Evolutionary conservation across 1,139 yeast genomes (phyloP).

Genomic region (Pneumocystis carinii): DNA sequence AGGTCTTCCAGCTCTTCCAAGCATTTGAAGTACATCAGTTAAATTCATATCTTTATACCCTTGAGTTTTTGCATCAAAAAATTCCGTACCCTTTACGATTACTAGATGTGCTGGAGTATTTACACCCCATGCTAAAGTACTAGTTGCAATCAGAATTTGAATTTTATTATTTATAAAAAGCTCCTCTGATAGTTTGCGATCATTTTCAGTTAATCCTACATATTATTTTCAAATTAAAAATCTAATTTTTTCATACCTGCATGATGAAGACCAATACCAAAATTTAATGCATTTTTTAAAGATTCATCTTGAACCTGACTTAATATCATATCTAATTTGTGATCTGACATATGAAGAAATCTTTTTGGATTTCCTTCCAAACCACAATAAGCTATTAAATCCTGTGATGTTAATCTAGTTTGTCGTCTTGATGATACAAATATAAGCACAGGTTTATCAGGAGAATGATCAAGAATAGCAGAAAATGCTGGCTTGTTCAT

Average conservation of each 20-base stretch:
- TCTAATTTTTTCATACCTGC: constrained; percentile 42
- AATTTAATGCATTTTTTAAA: constrained; percentile 64
- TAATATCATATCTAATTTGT: constrained; percentile 51
- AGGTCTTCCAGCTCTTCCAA: constrained; percentile 69
- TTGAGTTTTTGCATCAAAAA: constrained; percentile 67
- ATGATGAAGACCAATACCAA: constrained; percentile 94
- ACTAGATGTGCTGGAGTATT: constrained; percentile 91
- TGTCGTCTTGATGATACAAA: constrained; percentile 97
- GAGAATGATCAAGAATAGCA: constrained; percentile 94
- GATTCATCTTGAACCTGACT: constrained; percentile 77
- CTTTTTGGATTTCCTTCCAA: constrained; percentile 85
- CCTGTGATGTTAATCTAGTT: constrained; percentile 86
- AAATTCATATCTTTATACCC: constrained; percentile 78
- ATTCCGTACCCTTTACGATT: constrained; percentile 84
- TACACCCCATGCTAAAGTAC: constrained; percentile 96
- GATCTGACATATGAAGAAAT: constrained; percentile 63
- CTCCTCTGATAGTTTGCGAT: constrained; percentile 73
- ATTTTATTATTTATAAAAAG: constrained; percentile 73
- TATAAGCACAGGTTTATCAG: constrained; percentile 77
- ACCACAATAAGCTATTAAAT: constrained; percentile 85
- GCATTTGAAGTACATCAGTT: constrained; percentile 81
- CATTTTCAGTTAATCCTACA: constrained; percentile 52
- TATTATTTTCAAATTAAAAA: neutral
- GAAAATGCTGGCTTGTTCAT: constrained; percentile 96
- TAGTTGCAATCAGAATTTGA: constrained; percentile 83